Base-by-base conservation (phyloP, 345 rosid species). In the Syzygium aqueum region DNA sequence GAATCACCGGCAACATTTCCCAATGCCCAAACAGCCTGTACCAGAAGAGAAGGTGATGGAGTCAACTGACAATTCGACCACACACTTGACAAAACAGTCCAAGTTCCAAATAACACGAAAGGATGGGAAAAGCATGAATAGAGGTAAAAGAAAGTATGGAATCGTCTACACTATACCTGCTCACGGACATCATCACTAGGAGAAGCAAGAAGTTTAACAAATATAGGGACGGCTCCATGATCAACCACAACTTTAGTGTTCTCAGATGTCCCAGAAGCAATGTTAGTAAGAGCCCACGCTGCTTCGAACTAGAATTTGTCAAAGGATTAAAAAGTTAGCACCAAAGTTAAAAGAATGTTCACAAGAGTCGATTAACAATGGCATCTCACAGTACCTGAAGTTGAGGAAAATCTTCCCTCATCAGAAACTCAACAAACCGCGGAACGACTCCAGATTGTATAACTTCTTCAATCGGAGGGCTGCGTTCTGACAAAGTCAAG, bases 1-100 rank as follows among this genome's bases (percentile, higher is more conserved):
- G 98, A 94, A 90, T 96, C 98, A 78, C 98, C 98, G 84, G 98
- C 98, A 90, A 96, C 93, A 90, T 96, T 96, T 80, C 98, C 98
- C 89, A 96, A 85, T 51, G 98, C 98, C 98, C 97, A 96, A 43
- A 96, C 98, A 88, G 97, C 96, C 98, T 96, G 87, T 53, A 63
- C 23, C 50, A 23, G 8, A 56, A 65, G 63, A 28, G 22, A 21
- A 49, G 77, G 84, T 53, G 49, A 49, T 11, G 40, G 25, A 43
- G 61, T 59, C 49, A 37, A 37, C 21, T 73, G 27, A 73, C 7
- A 10, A 43, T 77, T 86, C 5, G 22, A 77, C 37, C 33, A 77
- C 43, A 30, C 46, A 17, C 51, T 77, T 52, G 33, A 22, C 28
- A 73, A 61, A 61, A 40, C 61, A 13, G 37, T 49, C 40, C n/a